phyloP scores from a whole-genome alignment of 73 alveolate genomes.

The Paraurostyla sp. region DNA sequence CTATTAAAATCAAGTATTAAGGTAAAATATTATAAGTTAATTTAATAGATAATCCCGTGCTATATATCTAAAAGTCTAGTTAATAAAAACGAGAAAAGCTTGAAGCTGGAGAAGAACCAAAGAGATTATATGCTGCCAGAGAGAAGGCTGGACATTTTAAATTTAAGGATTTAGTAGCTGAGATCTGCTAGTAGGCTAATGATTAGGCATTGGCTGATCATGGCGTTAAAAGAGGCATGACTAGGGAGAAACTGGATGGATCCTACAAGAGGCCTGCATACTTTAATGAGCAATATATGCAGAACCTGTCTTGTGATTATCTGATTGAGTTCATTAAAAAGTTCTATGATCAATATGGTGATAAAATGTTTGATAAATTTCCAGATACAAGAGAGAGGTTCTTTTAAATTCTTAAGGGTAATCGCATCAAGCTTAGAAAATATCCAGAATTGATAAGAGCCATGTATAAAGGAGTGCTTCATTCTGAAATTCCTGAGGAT shows the following conservation, averaged over 20 bases:
- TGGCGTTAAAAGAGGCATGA: constrained; percentile 20
- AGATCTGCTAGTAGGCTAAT: background rate
- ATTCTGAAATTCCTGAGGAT: constrained; percentile 29
- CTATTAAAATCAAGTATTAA: background rate
- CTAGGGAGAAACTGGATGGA: constrained; percentile 58
- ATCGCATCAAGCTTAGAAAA: background rate
- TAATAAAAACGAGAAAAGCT: background rate
- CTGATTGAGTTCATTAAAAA: background rate
- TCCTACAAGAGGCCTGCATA: constrained; percentile 27
- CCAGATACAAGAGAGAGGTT: constrained; percentile 13
- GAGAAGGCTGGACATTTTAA: constrained; percentile 25
- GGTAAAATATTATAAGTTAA: background rate
- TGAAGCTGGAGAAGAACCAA: constrained; percentile 11
- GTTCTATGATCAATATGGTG: constrained; percentile 26
- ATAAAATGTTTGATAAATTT: background rate
- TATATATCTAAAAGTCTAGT: background rate
- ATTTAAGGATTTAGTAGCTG: background rate
- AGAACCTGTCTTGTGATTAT: background rate
- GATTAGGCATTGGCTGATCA: background rate
- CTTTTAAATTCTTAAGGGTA: background rate
- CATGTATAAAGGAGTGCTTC: background rate
- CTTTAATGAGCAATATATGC: background rate
- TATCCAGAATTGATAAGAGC: constrained; percentile 37
- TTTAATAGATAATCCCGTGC: constrained; percentile 43
- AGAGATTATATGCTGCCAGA: constrained; percentile 1